These are phyloP conservation scores for Leccinum disarticulatum DNA, from an alignment of 768 basidiomycete species.

Conservation along the genomic window DNA sequence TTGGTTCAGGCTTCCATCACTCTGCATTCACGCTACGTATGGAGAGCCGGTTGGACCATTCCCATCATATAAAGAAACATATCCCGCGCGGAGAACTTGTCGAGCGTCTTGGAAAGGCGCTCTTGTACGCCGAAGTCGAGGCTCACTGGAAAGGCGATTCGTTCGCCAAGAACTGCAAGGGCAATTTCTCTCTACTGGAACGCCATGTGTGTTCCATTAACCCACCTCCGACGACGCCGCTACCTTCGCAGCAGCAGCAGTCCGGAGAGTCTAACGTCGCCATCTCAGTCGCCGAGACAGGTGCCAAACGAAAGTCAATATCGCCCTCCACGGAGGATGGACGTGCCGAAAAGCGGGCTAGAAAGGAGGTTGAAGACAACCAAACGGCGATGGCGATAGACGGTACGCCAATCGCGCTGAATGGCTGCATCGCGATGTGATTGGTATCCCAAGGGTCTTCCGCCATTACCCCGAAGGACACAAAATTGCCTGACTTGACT, in stretches of 20 bases:
- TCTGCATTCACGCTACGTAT: constrained; percentile 78
- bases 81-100: constrained; percentile 81
- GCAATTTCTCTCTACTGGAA: constrained; percentile 72
- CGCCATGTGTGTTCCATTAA: constrained; percentile 68
- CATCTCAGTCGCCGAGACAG: constrained; percentile 18
- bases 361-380: constrained; percentile 46
- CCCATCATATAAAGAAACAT: constrained; percentile 66
- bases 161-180: constrained; percentile 63
- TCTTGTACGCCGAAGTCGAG: constrained; percentile 82
- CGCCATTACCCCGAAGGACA: constrained; percentile 18
- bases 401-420: constrained; percentile 25
- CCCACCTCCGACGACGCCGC: constrained; percentile 25
- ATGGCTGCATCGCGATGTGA: constrained; percentile 28
- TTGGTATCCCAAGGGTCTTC: constrained; percentile 15
- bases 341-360: constrained; percentile 64
- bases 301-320: constrained; percentile 52
- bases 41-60: constrained; percentile 70
- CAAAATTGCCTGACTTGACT: constrained; percentile 22
- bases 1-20: constrained; percentile 66
- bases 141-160: constrained; percentile 72
- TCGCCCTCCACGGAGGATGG: constrained; percentile 44
- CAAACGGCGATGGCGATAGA: constrained; percentile 42
- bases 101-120: constrained; percentile 75
- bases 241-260: constrained; percentile 24
- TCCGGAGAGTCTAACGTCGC: constrained; percentile 12